A percentile compares a stretch with the other conserved stretches of the same genome.
phyloP scores from a whole-genome alignment of 2,329 filamentous ascomycete species.

The Arthrobotrys sphaeroides region DNA sequence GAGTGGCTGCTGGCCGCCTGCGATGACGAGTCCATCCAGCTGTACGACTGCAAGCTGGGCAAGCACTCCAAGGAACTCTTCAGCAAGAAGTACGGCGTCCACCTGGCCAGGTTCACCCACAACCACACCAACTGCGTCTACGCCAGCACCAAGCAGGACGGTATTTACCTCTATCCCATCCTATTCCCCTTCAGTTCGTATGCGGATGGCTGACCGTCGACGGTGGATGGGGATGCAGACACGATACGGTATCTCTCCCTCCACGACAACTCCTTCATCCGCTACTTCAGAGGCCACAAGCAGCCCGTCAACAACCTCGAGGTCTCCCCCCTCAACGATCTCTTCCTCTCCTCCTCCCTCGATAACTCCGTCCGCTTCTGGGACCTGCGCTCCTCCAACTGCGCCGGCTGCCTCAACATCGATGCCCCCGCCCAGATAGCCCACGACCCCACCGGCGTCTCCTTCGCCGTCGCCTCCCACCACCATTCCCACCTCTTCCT shows the following conservation, averaged over 20 bases:
- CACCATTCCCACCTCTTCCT: conserved; percentile 81
- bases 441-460: conserved; percentile 89
- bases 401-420: conserved; percentile 81
- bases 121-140: conserved; percentile 91
- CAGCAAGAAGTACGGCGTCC: conserved; percentile 96
- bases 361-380: conserved; percentile 93
- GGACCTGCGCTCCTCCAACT: conserved; percentile 83
- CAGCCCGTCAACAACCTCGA: conserved; percentile 82
- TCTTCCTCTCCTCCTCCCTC: conserved; percentile 88
- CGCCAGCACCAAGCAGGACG: conserved; percentile 92
- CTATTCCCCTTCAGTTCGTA: not conserved
- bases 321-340: conserved; percentile 85
- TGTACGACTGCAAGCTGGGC: conserved; percentile 92
- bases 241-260: conserved; percentile 86
- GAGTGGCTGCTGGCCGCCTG: conserved; percentile 90
- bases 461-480: conserved; percentile 89
- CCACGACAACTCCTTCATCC: conserved; percentile 95
- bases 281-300: conserved; percentile 93
- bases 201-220: not conserved
- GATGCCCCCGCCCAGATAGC: conserved; percentile 82
- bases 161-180: conserved; percentile 63
- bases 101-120: conserved; percentile 93
- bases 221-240: conserved; percentile 64
- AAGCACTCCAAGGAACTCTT: conserved; percentile 87
- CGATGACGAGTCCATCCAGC: conserved; percentile 92